Conservation (phyloP, 352 stramenopile genomes). For the Pythium periplocum region DNA sequence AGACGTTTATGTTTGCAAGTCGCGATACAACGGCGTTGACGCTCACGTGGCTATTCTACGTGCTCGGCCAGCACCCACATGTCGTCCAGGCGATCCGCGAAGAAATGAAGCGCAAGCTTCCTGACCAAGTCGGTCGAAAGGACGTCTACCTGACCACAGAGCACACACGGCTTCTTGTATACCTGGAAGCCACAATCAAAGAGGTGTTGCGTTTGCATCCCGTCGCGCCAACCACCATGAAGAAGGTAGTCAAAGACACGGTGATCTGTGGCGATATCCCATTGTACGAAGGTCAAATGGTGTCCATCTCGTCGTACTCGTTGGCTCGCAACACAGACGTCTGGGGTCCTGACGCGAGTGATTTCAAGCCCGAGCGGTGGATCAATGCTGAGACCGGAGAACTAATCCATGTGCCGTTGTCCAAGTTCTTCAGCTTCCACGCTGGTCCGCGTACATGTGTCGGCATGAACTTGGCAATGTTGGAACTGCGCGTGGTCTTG, state of each 20-base stretch:
- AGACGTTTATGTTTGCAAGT: constrained; percentile 59
- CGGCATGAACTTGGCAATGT: constrained; percentile 2
- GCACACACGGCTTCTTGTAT: constrained; percentile 8
- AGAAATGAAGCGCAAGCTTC: constrained; percentile 24
- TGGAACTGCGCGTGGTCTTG: background rate
- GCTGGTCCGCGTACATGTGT: constrained; percentile 1
- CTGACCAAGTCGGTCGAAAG: background rate
- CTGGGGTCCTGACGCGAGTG: constrained; percentile 37
- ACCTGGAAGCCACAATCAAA: constrained; percentile 17
- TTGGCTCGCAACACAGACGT: constrained; percentile 20
- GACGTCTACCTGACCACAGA: constrained; percentile 9
- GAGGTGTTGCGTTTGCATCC: constrained; percentile 14
- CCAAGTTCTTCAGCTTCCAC: constrained; percentile 1
- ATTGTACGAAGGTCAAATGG: constrained; percentile 14
- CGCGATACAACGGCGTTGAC: constrained; percentile 66
- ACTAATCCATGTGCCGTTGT: background rate
- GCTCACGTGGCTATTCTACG: constrained; percentile 63
- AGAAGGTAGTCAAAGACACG: constrained; percentile 50
- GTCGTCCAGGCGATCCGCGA: constrained; percentile 33
- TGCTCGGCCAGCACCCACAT: constrained; percentile 52
- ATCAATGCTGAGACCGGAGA: constrained; percentile 10
- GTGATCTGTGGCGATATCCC: constrained; percentile 22
- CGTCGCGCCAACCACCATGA: constrained; percentile 35
- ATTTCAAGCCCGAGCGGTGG: constrained; percentile 51
- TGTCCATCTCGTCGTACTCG: constrained; percentile 23